Evolutionary conservation across 257 asterid species (phyloP).

Genomic region (Lycium barbarum): DNA sequence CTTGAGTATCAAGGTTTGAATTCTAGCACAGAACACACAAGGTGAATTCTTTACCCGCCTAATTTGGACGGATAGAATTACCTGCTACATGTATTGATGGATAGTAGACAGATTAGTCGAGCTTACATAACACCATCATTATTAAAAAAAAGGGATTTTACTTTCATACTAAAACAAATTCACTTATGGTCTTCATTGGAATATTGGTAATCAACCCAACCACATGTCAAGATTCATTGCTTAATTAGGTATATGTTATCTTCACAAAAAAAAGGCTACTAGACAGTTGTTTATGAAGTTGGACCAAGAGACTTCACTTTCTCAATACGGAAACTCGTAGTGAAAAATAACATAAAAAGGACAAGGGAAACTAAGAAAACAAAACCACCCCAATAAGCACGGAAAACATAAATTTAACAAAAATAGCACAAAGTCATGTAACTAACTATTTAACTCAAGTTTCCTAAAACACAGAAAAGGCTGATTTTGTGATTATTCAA

Average conservation of each 20-base stretch:
- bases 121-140: not conserved
- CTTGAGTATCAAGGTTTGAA: constrained; percentile 1
- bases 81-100: not conserved
- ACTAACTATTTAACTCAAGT: no score
- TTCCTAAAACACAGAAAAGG: no score
- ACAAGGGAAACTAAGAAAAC: not conserved
- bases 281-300: not conserved
- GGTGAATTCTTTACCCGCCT: not conserved
- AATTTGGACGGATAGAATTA: constrained; percentile 10
- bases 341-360: not conserved
- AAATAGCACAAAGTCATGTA: not conserved
- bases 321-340: not conserved
- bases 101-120: not conserved
- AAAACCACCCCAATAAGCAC: not conserved
- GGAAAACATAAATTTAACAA: not conserved
- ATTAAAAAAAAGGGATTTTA: no score
- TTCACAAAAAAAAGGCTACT: no score
- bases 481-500: no score
- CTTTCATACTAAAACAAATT: no score
- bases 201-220: no score
- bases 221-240: no score
- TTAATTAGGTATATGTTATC: no score
- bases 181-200: no score
- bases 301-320: not conserved
- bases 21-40: not conserved